Evolutionary conservation across 306 rosid genomes (phyloP).

Genomic region (Aeschynomene evenia): DNA sequence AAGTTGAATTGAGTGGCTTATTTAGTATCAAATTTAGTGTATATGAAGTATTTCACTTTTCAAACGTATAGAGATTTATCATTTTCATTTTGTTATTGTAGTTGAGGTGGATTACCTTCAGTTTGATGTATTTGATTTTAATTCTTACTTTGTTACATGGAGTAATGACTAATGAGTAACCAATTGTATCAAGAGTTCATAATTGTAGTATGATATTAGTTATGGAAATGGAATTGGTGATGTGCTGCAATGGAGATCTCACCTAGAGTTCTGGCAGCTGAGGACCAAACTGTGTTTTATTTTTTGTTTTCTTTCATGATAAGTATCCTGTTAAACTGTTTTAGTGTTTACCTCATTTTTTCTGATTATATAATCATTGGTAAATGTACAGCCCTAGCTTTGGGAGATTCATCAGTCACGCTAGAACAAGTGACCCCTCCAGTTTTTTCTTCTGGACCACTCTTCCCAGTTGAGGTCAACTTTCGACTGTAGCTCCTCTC

Average conservation of each 20-base stretch:
- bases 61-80: neutral
- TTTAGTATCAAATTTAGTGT: too few species aligned
- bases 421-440: slow-evolving; percentile 82
- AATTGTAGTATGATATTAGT: slow-evolving; percentile 5
- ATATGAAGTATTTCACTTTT: too few species aligned
- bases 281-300: neutral
- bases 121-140: slow-evolving; percentile 7
- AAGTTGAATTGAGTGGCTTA: too few species aligned
- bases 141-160: neutral
- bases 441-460: slow-evolving; percentile 61
- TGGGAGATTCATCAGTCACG: slow-evolving; percentile 84
- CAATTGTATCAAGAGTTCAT: neutral
- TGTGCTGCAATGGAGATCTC: neutral
- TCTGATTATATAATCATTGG: slow-evolving; percentile 32
- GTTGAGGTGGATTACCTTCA: neutral
- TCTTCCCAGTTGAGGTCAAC: slow-evolving; percentile 85
- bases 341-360: slow-evolving; percentile 16
- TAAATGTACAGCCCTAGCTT: slow-evolving; percentile 71
- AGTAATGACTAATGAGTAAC: neutral
- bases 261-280: neutral
- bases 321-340: neutral
- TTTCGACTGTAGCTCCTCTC: slow-evolving; percentile 4
- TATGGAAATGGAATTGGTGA: neutral
- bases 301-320: neutral
- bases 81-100: slow-evolving; percentile 2